Conservation (phyloP, 2,329 filamentous ascomycete species). For the Penicillium olsonii region DNA sequence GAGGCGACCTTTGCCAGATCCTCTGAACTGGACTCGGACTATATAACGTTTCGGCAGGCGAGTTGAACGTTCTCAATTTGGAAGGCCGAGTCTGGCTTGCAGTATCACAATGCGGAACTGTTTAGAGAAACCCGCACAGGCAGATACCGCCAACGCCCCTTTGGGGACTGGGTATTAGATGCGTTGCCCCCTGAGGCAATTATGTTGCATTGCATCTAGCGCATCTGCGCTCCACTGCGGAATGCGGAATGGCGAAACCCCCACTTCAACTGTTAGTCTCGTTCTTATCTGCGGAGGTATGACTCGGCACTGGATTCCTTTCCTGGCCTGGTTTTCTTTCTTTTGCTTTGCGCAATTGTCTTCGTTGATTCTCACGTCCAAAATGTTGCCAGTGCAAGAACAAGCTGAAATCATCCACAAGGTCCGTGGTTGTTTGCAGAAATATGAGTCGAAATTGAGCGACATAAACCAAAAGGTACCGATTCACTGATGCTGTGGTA, state of each 20-base stretch:
- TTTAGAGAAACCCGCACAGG: constrained; percentile 23
- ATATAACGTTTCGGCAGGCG: constrained; percentile 17
- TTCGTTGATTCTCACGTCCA: not conserved
- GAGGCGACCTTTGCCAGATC: constrained; percentile 21
- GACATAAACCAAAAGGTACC: constrained; percentile 25
- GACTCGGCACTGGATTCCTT: constrained; percentile 10
- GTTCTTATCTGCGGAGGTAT: not conserved
- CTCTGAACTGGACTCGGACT: constrained; percentile 23
- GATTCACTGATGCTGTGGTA: too few species aligned
- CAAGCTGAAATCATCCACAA: constrained; percentile 11
- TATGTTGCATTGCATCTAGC: not conserved
- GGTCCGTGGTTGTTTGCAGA: constrained; percentile 10
- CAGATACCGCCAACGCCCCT: constrained; percentile 17
- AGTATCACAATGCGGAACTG: constrained; percentile 22
- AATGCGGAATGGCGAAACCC: constrained; percentile 7
- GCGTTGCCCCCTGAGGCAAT: too few species aligned
- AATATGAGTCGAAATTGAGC: constrained; percentile 21
- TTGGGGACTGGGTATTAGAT: too few species aligned
- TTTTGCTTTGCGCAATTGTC: not conserved
- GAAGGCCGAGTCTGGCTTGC: constrained; percentile 13
- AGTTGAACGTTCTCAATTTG: constrained; percentile 24
- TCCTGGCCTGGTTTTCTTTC: not conserved
- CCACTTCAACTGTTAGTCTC: constrained; percentile 2
- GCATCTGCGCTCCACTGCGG: constrained; percentile 12
- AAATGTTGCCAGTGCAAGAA: constrained; percentile 4